Conservation (phyloP, 306 rosid species). For the Malus orientalis region DNA sequence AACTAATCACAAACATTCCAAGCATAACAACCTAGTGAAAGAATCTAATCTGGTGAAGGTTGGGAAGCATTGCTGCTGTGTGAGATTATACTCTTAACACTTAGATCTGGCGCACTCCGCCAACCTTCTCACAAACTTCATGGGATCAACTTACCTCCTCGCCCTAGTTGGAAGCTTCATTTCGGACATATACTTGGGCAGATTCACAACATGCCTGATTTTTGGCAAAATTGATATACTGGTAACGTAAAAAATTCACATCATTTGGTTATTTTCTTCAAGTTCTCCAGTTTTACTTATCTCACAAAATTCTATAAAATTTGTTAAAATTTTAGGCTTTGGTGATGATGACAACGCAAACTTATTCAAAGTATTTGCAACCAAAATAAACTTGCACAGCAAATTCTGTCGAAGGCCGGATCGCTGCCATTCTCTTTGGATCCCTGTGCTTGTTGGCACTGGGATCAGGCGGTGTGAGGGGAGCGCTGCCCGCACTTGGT, state of each 20-base stretch:
- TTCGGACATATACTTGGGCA: constrained; percentile 61
- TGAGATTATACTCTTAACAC: no score
- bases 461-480: constrained; percentile 70
- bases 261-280: neutral
- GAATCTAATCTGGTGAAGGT: no score
- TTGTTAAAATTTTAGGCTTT: constrained; percentile 29
- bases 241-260: constrained; percentile 22
- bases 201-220: constrained; percentile 53
- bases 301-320: neutral
- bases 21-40: no score
- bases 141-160: constrained; percentile 74
- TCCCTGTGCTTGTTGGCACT: constrained; percentile 53
- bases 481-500: constrained; percentile 66
- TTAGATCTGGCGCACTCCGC: constrained; percentile 52
- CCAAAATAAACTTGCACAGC: constrained; percentile 38
- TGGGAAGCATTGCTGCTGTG: no score
- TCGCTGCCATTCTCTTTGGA: constrained; percentile 39
- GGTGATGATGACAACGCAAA: constrained; percentile 50
- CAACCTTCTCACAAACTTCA: constrained; percentile 71
- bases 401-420: constrained; percentile 46
- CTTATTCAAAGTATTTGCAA: constrained; percentile 36
- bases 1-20: no score
- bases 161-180: constrained; percentile 66
- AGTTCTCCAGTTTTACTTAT: neutral
- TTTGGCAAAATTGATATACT: constrained; percentile 57